Evolutionary conservation across 2,329 filamentous ascomycete species (phyloP), one percentile per base, ranked within the genome.

Genomic region (Calonectria hongkongensis): DNA sequence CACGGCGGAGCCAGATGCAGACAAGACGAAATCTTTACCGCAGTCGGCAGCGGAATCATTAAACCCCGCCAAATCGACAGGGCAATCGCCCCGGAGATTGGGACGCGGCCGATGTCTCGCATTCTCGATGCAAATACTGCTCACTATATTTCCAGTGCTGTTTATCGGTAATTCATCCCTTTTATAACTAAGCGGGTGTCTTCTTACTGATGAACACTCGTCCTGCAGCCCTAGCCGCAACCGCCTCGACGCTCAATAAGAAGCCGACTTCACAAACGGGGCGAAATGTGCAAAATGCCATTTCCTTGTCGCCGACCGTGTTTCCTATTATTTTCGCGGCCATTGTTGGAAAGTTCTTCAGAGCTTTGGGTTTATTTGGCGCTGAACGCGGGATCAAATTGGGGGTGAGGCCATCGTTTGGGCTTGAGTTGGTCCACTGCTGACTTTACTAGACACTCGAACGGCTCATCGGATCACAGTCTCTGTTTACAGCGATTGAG

Each of bases 351-450:
- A 62, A 48, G 30, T 50, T 68, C 28, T 68, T 68, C n/a, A 36
- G 54, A 39, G 21, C 25, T 7, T 36, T 68, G 41, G 66, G 66
- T 15, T 36, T 68, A 43, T 68, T 47, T 41, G 41, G 66, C 7
- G 66, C 54, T 8, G 66, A 68, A n/a, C 66, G 66, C n/a, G 66
- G 66, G 30, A 68, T 68, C 3, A 68, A 68, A n/a, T 41, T 68
- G 8, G 66, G 66, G 27, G 66, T 62, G 28, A 12, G 7, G 27
- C 16, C 6, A 1, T 54, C 30, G 2, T 16, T 36, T 6, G 30
- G 2, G 21, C 18, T 4, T 9, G 2, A 21, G 25, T 6, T 4
- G 10, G 3, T 12, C 18, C 30, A 13, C 9, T 36, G 15, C 30
- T 66, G 21, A 66, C 27, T 4, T 50, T 13, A 18, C 7, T 27